These are phyloP conservation scores for Penicillium sp. DNA, from an alignment of 2,329 filamentous ascomycete genomes.

Conservation along the genomic window DNA sequence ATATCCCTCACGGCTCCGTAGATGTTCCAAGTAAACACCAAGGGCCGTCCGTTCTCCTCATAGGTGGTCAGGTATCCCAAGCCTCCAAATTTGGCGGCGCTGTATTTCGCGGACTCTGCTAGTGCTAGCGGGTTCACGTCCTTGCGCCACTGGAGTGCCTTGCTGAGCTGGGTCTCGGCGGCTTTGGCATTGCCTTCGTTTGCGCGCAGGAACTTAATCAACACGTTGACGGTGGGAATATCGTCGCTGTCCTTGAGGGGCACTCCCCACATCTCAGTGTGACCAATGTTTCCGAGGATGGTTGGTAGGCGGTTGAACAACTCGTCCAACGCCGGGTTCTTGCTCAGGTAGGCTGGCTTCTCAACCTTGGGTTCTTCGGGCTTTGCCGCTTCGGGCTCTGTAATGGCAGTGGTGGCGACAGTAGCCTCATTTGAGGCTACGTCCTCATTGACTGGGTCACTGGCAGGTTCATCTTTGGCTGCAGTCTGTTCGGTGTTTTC, in stretches of 20 bases:
- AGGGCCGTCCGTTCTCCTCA: conserved; percentile 52
- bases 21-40: conserved; percentile 86
- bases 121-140: conserved; percentile 69
- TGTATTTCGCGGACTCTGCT: conserved; percentile 62
- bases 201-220: conserved; percentile 92
- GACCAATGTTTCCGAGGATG: conserved; percentile 57
- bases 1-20: conserved; percentile 85
- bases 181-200: conserved; percentile 74
- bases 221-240: conserved; percentile 75
- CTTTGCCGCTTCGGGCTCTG: conserved; percentile 21
- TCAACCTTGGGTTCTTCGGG: conserved; percentile 26
- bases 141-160: conserved; percentile 81
- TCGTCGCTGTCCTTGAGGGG: conserved; percentile 57
- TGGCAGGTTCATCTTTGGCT: conserved; percentile 6
- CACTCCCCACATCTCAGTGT: conserved; percentile 87
- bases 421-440: background rate
- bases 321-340: conserved; percentile 50
- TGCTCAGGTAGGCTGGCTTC: conserved; percentile 38
- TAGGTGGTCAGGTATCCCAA: conserved; percentile 81
- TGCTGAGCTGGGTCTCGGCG: conserved; percentile 73
- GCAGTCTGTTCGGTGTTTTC: conserved; percentile 5
- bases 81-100: conserved; percentile 68
- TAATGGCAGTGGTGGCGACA: conserved; percentile 6
- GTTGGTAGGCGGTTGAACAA: conserved; percentile 60
- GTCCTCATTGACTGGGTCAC: background rate